Base-by-base conservation (phyloP, 148 eudicot genomes). In the Chenopodium berlandieri region DNA sequence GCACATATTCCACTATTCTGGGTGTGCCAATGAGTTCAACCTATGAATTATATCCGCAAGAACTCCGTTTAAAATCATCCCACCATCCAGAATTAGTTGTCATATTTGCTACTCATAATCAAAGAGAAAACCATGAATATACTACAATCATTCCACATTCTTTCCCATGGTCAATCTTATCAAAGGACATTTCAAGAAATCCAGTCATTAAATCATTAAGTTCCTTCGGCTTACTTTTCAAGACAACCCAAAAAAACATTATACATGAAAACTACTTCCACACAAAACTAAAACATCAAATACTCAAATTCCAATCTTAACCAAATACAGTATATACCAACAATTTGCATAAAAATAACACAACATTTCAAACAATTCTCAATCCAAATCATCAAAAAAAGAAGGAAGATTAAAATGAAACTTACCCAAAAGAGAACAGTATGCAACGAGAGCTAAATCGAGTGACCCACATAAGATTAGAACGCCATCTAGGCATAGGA, bases 401-500 rank as follows among this genome's bases (percentile, higher is more conserved):
- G 27, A 48, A 14, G 9, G 14, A 63, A 40, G 7, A 40, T 40
- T 40, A 17, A 4, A 22, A 17, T 7, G 0, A 7, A 64, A 69
- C 75, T 75, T 90, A 95, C 99, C 99, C 99, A 83, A 92, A 95
- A 70, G 93, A 90, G 86, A 95, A 95, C 71, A 96, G 95, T 47
- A 96, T 94, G 67, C 89, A 86, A 1, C 99, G 92, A 60, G 97
- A 80, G 78, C 86, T 84, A 69, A 91, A 16, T 2, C 99, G 87
- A 47, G 99, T 96, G 30, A 96, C 66, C 95, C 98, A 92, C 99
- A 96, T 94, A 78, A 94, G 25, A 74, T 97, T 66, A 79, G 87
- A 86, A 40, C 99, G 80, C 99, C 99, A 95, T 80, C 66, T 88
- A 22, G 98, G 98, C 97, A 95, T 89, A 4, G 99, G 99, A 83